phyloP scores from a whole-genome alignment of 2,329 filamentous ascomycete genomes.

The Lachnellula subtilissima region DNA sequence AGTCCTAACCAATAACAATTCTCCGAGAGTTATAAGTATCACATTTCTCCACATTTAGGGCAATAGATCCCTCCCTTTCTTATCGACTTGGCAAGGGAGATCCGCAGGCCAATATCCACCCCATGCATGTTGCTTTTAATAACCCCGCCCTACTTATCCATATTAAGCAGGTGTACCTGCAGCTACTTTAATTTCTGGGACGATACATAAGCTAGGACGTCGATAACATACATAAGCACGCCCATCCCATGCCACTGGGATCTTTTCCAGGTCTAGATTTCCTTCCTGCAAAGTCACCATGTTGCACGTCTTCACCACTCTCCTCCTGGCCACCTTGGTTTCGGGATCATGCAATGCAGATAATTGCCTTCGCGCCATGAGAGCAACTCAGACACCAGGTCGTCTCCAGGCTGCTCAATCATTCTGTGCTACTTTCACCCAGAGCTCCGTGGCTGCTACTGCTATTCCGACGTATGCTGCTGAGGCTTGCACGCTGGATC shows the following conservation, averaged over 20 bases:
- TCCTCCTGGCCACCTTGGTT: constrained; percentile 13
- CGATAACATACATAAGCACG: neutral
- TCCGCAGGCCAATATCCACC: neutral
- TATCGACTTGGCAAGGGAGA: constrained; percentile 6
- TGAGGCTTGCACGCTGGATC: constrained; percentile 13
- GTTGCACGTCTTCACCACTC: constrained; percentile 8
- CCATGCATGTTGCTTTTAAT: neutral
- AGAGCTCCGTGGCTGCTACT: neutral
- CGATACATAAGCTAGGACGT: neutral
- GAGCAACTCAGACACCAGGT: constrained; percentile 32
- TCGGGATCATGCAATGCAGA: constrained; percentile 31
- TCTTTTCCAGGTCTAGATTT: too few relatives aligned
- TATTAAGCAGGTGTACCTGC: constrained; percentile 1
- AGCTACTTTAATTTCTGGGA: too few relatives aligned
- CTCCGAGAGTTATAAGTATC: neutral
- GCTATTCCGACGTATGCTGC: constrained; percentile 16
- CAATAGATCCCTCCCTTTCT: neutral
- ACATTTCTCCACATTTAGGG: neutral
- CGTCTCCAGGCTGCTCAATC: constrained; percentile 31
- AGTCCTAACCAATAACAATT: neutral
- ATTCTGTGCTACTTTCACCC: constrained; percentile 32
- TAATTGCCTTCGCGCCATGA: constrained; percentile 37
- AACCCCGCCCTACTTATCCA: neutral
- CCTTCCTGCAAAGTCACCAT: constrained; percentile 2
- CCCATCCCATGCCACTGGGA: neutral